These are phyloP conservation scores for Coccomyxa subellipsoidea DNA, from an alignment of 163 green algal species.

Conservation along the genomic window DNA sequence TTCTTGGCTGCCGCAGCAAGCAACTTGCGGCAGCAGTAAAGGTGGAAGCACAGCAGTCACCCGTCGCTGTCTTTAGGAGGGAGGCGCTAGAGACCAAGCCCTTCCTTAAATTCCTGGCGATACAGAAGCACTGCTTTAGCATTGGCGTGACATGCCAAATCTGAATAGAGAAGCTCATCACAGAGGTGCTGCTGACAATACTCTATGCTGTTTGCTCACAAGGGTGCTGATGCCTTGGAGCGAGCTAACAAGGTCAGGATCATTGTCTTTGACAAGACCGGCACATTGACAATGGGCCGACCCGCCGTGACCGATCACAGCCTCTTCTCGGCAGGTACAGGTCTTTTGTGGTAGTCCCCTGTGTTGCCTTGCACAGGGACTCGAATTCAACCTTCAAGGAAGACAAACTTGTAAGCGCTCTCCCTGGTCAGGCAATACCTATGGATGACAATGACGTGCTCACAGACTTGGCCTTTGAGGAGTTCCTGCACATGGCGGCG, in stretches of 20 bases:
- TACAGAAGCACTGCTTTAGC: not conserved
- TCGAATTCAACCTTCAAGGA: too few species aligned
- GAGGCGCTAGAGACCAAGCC: not conserved
- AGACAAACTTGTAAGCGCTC: too few species aligned
- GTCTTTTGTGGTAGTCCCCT: too few species aligned
- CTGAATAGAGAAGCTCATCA: too few species aligned
- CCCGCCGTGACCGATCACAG: constrained; percentile 59
- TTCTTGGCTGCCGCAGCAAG: not conserved
- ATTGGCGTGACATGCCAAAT: too few species aligned
- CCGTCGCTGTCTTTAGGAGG: not conserved
- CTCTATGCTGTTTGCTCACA: not conserved
- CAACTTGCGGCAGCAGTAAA: not conserved
- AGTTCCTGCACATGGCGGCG: constrained; percentile 65
- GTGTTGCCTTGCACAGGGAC: too few species aligned
- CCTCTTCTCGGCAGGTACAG: constrained; percentile 20
- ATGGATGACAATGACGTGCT: not conserved
- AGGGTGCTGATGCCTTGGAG: constrained; percentile 79
- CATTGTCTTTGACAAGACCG: constrained; percentile 98
- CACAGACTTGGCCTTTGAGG: constrained; percentile 16
- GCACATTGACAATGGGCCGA: constrained; percentile 85
- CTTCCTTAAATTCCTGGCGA: not conserved
- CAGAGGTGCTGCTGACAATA: too few species aligned
- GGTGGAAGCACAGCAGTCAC: not conserved
- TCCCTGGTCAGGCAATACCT: too few species aligned
- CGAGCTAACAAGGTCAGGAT: constrained; percentile 67